Evolutionary conservation across 768 basidiomycete species (phyloP).

Genomic region (Russula virescens): DNA sequence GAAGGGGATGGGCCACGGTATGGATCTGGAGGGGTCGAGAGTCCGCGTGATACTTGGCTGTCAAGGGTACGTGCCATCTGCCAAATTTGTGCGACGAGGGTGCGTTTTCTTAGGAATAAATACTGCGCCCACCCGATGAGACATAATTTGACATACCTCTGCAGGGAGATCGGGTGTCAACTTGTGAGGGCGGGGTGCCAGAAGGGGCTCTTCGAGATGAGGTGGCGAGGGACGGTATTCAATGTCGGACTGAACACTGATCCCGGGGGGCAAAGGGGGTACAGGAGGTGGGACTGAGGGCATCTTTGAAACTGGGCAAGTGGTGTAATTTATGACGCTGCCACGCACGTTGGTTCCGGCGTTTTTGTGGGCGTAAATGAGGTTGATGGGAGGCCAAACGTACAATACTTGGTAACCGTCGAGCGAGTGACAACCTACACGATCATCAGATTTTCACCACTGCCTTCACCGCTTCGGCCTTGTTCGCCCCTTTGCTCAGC

Average conservation of each 20-base stretch:
- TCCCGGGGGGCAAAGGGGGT: neutral
- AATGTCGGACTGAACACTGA: neutral
- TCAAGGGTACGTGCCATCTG: conserved; percentile 66
- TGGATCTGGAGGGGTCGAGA: conserved; percentile 24
- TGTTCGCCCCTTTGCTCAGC: too few species aligned
- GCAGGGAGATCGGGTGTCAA: conserved; percentile 54
- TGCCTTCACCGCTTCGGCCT: too few species aligned
- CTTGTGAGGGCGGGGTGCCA: conserved; percentile 62
- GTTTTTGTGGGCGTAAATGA: neutral
- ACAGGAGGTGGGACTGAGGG: neutral
- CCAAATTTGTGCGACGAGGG: conserved; percentile 10
- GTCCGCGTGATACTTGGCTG: conserved; percentile 33
- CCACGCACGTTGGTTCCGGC: neutral
- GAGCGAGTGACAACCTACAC: too few species aligned
- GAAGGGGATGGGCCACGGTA: conserved; percentile 25
- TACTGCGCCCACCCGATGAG: neutral
- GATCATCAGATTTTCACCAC: too few species aligned
- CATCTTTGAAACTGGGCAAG: neutral
- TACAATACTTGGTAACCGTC: too few species aligned
- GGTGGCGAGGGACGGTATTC: conserved; percentile 32
- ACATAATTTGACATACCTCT: conserved; percentile 44
- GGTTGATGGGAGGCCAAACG: too few species aligned
- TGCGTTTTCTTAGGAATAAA: too few species aligned
- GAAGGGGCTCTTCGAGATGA: conserved; percentile 50
- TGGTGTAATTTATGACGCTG: neutral